Percentiles rank a stretch among this genome's conserved stretches.
Conservation (phyloP, 257 asterid genomes). For the Solanum megistacrolobum region DNA sequence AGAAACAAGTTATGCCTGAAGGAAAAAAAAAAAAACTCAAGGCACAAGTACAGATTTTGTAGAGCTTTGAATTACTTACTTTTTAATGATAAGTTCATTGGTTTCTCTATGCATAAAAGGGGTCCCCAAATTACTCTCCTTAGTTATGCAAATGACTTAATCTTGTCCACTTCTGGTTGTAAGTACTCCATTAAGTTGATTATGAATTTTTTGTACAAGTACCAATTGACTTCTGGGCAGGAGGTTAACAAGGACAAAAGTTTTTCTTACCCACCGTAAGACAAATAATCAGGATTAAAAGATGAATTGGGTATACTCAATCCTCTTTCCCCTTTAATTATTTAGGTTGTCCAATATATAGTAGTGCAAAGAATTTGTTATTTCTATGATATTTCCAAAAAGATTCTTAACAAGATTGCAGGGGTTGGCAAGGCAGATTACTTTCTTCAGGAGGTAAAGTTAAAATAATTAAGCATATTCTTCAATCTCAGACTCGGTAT, state of each 20-base stretch:
- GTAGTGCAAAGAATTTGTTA: neutral
- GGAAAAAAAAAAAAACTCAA: neutral
- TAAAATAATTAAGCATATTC: neutral
- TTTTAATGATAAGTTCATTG: neutral
- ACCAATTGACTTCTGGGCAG: neutral
- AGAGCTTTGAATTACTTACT: neutral
- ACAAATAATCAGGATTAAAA: neutral
- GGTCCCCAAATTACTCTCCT: neutral
- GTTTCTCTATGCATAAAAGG: neutral
- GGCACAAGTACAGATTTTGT: too few species aligned
- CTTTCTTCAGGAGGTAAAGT: neutral
- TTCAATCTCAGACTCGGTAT: neutral
- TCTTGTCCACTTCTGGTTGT: neutral
- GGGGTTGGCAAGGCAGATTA: neutral
- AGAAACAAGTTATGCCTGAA: too few species aligned
- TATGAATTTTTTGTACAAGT: neutral
- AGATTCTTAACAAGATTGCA: neutral
- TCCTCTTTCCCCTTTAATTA: neutral
- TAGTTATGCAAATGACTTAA: neutral
- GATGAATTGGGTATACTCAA: neutral
- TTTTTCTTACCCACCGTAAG: neutral
- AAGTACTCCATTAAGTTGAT: neutral
- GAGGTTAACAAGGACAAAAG: neutral
- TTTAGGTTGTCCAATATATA: neutral
- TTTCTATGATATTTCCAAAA: neutral